phyloP scores from a whole-genome alignment of 768 basidiomycete species.

The Polyporus arcularius region DNA sequence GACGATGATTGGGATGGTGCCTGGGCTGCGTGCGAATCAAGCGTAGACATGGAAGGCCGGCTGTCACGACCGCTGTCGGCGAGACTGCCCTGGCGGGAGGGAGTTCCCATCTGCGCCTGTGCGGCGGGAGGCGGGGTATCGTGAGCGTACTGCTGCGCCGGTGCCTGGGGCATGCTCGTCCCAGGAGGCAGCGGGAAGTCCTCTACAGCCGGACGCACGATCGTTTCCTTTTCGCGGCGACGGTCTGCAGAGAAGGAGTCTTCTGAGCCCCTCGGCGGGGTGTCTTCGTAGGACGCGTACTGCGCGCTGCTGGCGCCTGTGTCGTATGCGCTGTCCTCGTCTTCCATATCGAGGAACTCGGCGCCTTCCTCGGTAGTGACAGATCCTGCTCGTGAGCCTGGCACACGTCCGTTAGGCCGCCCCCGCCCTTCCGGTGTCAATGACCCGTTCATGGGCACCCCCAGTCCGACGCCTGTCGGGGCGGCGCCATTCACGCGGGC shows the following conservation, averaged over 20 bases:
- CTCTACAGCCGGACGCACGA: conserved; percentile 37
- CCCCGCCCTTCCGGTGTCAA: background rate
- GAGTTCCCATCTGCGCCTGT: conserved; percentile 2
- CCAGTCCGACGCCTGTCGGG: conserved; percentile 4
- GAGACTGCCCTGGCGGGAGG: conserved; percentile 12
- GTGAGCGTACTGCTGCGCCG: background rate
- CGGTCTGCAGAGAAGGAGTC: conserved; percentile 4
- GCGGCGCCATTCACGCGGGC: background rate
- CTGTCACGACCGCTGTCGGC: conserved; percentile 1
- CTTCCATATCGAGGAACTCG: conserved; percentile 72
- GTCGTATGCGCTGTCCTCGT: conserved; percentile 45
- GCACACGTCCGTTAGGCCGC: conserved; percentile 7
- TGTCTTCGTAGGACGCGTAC: conserved; percentile 19
- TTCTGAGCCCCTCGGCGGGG: conserved; percentile 7
- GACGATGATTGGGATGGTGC: conserved; percentile 16
- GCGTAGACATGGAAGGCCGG: conserved; percentile 17
- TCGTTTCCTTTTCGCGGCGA: conserved; percentile 11
- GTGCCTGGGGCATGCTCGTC: conserved; percentile 4
- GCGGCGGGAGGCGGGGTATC: conserved; percentile 22
- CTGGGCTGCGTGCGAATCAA: conserved; percentile 16
- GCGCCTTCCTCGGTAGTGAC: conserved; percentile 34
- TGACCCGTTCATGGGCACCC: background rate
- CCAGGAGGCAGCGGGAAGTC: conserved; percentile 53
- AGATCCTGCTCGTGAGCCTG: conserved; percentile 15
- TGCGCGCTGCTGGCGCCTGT: conserved; percentile 17